Evolutionary conservation across 306 rosid genomes (phyloP), one percentile per base, ranked within the genome.

Genomic region (Sindora glabra): DNA sequence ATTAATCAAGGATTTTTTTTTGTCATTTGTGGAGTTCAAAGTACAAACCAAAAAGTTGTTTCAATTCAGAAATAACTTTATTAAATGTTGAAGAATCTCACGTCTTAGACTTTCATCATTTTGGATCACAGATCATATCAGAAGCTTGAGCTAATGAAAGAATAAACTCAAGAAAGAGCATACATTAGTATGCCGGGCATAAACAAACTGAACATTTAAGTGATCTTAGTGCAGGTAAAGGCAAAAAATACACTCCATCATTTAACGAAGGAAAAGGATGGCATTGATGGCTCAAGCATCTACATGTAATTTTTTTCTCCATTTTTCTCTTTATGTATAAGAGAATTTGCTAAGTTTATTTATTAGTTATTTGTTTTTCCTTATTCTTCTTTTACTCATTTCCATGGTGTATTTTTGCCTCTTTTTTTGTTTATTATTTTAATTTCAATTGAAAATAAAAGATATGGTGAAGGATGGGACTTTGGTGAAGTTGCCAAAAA

Each of bases 391-490:
- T 48, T 30, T 39, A 36, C 62, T 60, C 62, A 12, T 26, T 63
- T 44, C 7, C 29, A 25, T 44, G 26, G 10, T 34, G 52, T 59
- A 24, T 5, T 48, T 59, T 67, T 42, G n/a, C 37, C 42, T 27
- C 22, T 68, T 78, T 52, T 47, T 56, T 59, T 36, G 40, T 50
- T 34, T 48, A 42, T 58, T 19, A 12, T 61, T 59, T 45, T 52
- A 33, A 56, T 57, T 59, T 64, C 40, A 33, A 38, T 40, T 52
- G 26, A 21, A 50, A 24, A 64, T 26, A 25, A 68, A 38, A 92
- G 98, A 78, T 92, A 88, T 78, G 96, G 98, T 39, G 98, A 92
- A 81, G 98, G 98, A 81, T 92, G 98, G 98, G 94, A 92, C 79
- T 92, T 88, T 68, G 98, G 94, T 36, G 98, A 92, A 78, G 96